These are phyloP conservation scores for Amylostereum chailletii DNA, from an alignment of 1,284 basidiomycete genomes.

Conservation along the genomic window DNA sequence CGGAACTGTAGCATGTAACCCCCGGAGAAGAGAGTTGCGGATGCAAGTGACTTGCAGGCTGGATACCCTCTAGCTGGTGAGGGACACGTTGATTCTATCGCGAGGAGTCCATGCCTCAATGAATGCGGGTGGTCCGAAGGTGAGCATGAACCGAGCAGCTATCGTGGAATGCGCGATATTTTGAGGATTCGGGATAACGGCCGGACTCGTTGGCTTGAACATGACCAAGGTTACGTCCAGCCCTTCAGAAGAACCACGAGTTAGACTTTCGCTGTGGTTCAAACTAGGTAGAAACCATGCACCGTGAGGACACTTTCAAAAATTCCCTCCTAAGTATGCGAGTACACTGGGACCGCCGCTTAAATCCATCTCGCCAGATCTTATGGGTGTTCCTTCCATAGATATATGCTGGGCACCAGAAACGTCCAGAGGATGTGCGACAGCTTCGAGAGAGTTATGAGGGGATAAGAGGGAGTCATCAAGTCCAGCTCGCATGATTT, in stretches of 20 bases:
- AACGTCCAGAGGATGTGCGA: constrained; percentile 15
- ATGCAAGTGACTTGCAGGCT: constrained; percentile 34
- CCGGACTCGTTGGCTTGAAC: no score
- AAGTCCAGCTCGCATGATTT: constrained; percentile 14
- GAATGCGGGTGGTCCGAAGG: no score
- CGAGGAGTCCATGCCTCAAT: no score
- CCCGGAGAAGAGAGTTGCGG: constrained; percentile 27
- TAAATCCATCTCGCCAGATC: constrained; percentile 6
- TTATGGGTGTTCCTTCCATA: constrained; percentile 2
- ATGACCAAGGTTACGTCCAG: no score
- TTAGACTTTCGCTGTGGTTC: no score
- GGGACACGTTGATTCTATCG: neutral
- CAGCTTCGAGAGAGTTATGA: constrained; percentile 17
- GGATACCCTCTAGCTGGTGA: neutral
- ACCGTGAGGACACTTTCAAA: no score
- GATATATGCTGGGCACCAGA: neutral
- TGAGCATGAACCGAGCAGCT: no score
- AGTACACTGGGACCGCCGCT: constrained; percentile 7
- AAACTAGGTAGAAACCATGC: neutral
- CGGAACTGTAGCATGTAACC: constrained; percentile 17
- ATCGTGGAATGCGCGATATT: no score
- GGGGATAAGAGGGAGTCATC: constrained; percentile 17
- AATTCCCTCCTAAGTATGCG: constrained; percentile 12
- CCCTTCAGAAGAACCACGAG: no score
- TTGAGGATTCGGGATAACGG: no score